Conservation (phyloP, 371 early-diverging fungal species). For the Rhizopus stolonifer region DNA sequence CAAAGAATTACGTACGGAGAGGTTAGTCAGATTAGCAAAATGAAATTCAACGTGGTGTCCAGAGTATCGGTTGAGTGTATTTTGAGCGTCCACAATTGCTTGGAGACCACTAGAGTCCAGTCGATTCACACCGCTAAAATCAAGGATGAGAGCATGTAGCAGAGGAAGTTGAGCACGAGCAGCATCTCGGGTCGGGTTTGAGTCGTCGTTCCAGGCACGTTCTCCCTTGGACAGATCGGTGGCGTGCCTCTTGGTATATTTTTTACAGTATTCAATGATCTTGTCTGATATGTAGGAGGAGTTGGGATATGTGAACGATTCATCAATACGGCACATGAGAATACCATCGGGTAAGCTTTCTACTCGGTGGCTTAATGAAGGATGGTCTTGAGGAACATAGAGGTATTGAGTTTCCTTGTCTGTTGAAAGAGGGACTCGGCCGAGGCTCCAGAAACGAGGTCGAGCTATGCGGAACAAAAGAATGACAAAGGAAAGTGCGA, state of each 20-base stretch:
- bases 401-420: slow-evolving; percentile 23
- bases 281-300: slow-evolving; percentile 51
- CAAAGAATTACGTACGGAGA: slow-evolving; percentile 38
- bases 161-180: slow-evolving; percentile 39
- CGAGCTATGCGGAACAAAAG: slow-evolving; percentile 73
- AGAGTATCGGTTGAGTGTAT: slow-evolving; percentile 51
- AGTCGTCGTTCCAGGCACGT: slow-evolving; percentile 53
- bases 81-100: slow-evolving; percentile 56
- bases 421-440: slow-evolving; percentile 33
- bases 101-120: slow-evolving; percentile 71
- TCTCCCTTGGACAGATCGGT: slow-evolving; percentile 33
- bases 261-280: slow-evolving; percentile 42
- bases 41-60: slow-evolving; percentile 57
- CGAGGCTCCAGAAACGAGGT: slow-evolving; percentile 53
- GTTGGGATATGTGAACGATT: slow-evolving; percentile 73
- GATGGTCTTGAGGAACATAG: slow-evolving; percentile 45
- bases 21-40: slow-evolving; percentile 43
- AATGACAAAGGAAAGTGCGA: slow-evolving; percentile 60
- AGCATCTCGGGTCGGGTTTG: slow-evolving; percentile 23
- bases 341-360: slow-evolving; percentile 56
- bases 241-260: slow-evolving; percentile 29
- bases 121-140: slow-evolving; percentile 61
- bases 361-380: slow-evolving; percentile 34
- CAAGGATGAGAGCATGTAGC: slow-evolving; percentile 66
- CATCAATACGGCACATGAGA: slow-evolving; percentile 60